Conservation (phyloP, 148 eudicot species). For the Vaccinium macrocarpon region DNA sequence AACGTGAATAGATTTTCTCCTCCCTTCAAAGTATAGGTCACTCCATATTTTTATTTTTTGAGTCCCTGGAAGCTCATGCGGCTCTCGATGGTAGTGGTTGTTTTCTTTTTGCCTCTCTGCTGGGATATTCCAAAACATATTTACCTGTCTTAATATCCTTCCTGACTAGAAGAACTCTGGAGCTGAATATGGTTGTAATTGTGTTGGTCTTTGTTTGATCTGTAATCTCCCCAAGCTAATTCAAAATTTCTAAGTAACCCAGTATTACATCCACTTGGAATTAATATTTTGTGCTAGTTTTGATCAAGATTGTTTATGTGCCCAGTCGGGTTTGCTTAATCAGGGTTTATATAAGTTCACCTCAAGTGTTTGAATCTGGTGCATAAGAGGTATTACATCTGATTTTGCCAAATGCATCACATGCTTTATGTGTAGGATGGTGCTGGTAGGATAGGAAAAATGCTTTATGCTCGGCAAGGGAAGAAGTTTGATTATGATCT, state of each 20-base stretch:
- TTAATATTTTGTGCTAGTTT: neutral
- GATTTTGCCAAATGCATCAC: neutral
- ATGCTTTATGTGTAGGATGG: slow-evolving; percentile 65
- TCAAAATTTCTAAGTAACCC: neutral
- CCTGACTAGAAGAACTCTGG: neutral
- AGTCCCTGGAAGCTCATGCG: neutral
- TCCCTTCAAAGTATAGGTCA: neutral
- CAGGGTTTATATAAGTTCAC: neutral
- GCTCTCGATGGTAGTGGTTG: neutral
- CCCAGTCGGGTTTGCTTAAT: neutral
- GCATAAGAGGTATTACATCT: slow-evolving; percentile 3
- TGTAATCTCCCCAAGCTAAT: neutral
- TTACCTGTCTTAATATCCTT: neutral
- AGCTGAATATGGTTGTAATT: neutral
- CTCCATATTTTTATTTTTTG: neutral
- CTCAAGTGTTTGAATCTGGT: neutral
- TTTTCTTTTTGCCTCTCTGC: neutral
- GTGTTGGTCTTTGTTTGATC: neutral
- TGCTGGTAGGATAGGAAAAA: slow-evolving; percentile 95
- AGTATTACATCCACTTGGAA: slow-evolving; percentile 13
- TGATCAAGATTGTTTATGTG: neutral
- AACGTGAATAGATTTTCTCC: neutral
- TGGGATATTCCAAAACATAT: neutral
- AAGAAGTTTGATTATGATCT: slow-evolving; percentile 96
- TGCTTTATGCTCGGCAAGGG: slow-evolving; percentile 96